phyloP scores from a whole-genome alignment of 192 early-diverging fungal species.

The Linnemannia zychae region DNA sequence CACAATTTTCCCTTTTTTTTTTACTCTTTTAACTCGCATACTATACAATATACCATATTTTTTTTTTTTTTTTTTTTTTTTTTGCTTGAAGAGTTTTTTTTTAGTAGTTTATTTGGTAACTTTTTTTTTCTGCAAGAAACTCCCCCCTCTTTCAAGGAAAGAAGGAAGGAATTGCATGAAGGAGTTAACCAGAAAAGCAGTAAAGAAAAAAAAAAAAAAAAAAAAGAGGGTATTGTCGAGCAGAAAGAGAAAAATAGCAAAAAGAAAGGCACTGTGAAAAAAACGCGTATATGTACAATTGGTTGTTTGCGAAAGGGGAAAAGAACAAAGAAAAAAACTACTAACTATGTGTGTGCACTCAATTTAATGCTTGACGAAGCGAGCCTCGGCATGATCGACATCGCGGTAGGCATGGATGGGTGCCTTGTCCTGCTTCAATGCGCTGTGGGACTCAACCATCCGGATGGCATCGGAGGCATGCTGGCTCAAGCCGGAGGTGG shows the following conservation, averaged over 20 bases:
- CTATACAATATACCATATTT: too few species aligned
- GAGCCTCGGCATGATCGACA: conserved; percentile 48
- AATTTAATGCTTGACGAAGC: conserved; percentile 45
- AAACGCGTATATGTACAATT: conserved; percentile 25
- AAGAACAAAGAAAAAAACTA: not conserved
- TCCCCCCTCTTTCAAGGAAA: not conserved
- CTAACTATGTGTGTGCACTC: too few species aligned
- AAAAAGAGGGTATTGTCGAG: not conserved
- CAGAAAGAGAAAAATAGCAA: not conserved
- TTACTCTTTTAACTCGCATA: too few species aligned
- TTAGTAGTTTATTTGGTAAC: too few species aligned
- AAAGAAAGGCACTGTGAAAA: not conserved
- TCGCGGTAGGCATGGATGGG: conserved; percentile 40
- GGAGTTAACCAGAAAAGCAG: not conserved
- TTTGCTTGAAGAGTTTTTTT: too few species aligned
- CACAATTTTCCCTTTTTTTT: too few species aligned
- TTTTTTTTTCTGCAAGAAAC: not conserved
- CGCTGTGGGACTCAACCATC: conserved; percentile 48
- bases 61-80: too few species aligned
- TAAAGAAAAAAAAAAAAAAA: not conserved
- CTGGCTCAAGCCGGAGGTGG: conserved; percentile 38
- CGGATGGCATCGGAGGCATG: conserved; percentile 54
- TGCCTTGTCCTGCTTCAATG: conserved; percentile 54
- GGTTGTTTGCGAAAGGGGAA: not conserved
- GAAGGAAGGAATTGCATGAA: not conserved